Base-by-base conservation (phyloP, 805 yeast species). In the Cyberlindnera nakhonratchasimensis region DNA sequence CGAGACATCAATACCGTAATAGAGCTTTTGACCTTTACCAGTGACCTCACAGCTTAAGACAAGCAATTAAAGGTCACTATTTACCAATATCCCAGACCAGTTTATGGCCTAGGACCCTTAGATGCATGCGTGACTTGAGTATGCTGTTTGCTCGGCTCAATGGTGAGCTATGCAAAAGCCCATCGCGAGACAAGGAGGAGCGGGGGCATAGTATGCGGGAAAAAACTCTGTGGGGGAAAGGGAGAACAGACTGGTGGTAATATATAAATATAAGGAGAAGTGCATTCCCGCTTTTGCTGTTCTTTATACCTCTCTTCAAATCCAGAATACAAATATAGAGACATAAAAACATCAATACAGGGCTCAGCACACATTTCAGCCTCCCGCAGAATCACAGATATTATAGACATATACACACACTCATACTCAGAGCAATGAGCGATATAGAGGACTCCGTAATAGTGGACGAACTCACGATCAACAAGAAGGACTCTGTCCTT, bases 401-500 rank as follows among this genome's bases (percentile, higher is more conserved):
- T 14, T 9, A 9, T 12, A 6, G n/a, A 26, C n/a, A 13, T 12
- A 26, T 9, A 7, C 9, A 26, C n/a, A 26, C 29, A 26, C n/a
- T 28, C 17, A 28, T n/a, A 28, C 9, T 10, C 9, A n/a, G 21
- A 17, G 17, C 22, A 22, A 46, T 47, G 50, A 39, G 46, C 14
- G 50, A 47, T 19, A 47, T 42, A 20, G 43, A 44, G 16, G 61
- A 57, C 31, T 46, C 57, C 3, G 41, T 51, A 11, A 40, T 62
- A 16, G 72, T 79, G 25, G 96, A 87, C 44, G 93, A 90, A 66
- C 68, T 82, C 52, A 87, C 88, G 59, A 85, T 96, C 2, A 79
- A 89, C 53, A 25, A 22, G 20, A 41, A 36, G 26, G 61, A 57
- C 38, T 53, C 59, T 2, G 40, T 55, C 4, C 46, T 63, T 19